Evolutionary conservation across 306 rosid genomes (phyloP), one percentile per base, ranked within the genome.

Genomic region (Parietaria judaica): DNA sequence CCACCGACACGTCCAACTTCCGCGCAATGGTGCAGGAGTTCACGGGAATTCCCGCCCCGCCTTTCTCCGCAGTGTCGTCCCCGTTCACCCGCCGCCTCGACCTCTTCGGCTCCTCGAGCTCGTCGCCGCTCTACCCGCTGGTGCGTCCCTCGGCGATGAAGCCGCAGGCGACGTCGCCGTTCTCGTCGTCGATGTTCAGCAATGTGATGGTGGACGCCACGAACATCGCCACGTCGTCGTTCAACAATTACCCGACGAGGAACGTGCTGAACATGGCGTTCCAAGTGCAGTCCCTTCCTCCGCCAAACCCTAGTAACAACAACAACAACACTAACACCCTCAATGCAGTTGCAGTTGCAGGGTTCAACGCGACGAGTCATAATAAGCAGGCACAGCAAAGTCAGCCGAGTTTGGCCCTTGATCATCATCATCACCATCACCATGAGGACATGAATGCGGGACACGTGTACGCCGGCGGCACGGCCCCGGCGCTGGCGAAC

Each of bases 21-120:
- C 66, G 98, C 67, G 96, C 96, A 72, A 91, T 85, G 98, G 98
- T 91, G 68, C 98, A 91, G 72, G 96, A 91, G 38, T 91, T 91
- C 72, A 91, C 98, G 0, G 98, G 98, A 35, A 85, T 87, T 66
- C 96, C 98, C 1, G 84, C 96, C 11, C 95, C 92, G 0, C 96
- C 98, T 0, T 91, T 88, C 17, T 78, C 96, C 3, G 61, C 73
- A 89, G 31, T 23, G 1, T 66, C 87, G 3, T 72, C 94, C 4
- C 66, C 87, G 2, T 85, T 73, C 65, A 74, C 92, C 43, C 80
- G 95, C 16, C 66, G 92, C 56, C 76, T 89, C 4, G 95, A 89
- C 74, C 94, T 83, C 67, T 82, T 87, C 55, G 68, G 84, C 2
- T 69, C 70, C 0, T 73, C 79, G 31, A 74, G 80, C 39, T 60